phyloP scores from a whole-genome alignment of 1,139 yeast species.

The Pichia sp. region DNA sequence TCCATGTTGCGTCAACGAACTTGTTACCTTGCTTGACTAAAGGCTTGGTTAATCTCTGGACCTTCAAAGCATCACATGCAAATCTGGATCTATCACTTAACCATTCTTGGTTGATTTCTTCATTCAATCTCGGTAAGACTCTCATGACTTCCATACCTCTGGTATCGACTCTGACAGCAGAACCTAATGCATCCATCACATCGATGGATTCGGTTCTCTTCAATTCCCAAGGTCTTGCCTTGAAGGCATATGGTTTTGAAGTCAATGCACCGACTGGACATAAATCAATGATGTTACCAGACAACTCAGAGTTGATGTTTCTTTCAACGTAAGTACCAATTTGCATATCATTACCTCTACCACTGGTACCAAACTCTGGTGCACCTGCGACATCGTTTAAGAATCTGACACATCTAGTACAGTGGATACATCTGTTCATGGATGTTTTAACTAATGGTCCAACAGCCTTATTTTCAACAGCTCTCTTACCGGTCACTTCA shows the following conservation, averaged over 20 bases:
- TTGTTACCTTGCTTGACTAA: constrained; percentile 64
- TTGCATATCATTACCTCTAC: constrained; percentile 90
- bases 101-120: constrained; percentile 89
- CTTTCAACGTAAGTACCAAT: constrained; percentile 86
- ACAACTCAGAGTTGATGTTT: constrained; percentile 77
- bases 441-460: constrained; percentile 88
- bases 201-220: constrained; percentile 86
- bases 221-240: constrained; percentile 92
- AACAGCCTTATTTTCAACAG: constrained; percentile 84
- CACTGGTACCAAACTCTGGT: constrained; percentile 82
- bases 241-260: constrained; percentile 84
- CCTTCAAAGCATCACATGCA: constrained; percentile 80
- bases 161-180: constrained; percentile 77
- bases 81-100: constrained; percentile 82
- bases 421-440: constrained; percentile 91
- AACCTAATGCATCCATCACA: constrained; percentile 79
- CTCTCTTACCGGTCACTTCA: constrained; percentile 81
- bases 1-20: constrained; percentile 81
- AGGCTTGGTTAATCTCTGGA: constrained; percentile 82
- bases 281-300: constrained; percentile 82
- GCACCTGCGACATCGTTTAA: constrained; percentile 92
- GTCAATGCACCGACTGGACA: constrained; percentile 94
- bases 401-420: constrained; percentile 88
- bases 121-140: constrained; percentile 79
- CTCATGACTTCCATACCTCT: constrained; percentile 89